Percentiles rank a stretch among this genome's conserved stretches.
Conservation (phyloP, 257 asterid species). For the Ophiorrhiza pumila region DNA sequence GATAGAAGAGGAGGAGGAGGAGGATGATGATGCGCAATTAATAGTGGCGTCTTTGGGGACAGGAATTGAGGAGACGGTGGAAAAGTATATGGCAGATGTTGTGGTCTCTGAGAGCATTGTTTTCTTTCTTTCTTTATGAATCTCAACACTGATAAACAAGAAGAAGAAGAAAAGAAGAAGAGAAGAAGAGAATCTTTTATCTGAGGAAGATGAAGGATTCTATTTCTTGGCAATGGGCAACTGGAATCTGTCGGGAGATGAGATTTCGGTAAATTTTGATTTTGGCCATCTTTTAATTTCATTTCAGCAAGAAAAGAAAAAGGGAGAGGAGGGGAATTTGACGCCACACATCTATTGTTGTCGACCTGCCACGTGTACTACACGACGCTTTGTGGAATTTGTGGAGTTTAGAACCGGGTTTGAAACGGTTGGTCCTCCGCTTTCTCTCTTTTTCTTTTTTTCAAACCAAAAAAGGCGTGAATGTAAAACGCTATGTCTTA, state of each 20-base stretch:
- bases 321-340: conserved; percentile 16
- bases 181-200: conserved; percentile 27
- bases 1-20: conserved; percentile 25
- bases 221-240: conserved; percentile 2
- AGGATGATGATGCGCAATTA: conserved; percentile 25
- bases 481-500: too few relatives aligned
- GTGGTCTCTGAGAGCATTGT: conserved; percentile 48
- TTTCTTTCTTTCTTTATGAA: background rate
- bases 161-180: background rate
- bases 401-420: conserved; percentile 28
- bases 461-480: too few relatives aligned
- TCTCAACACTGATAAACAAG: too few relatives aligned
- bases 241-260: conserved; percentile 9
- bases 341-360: conserved; percentile 39
- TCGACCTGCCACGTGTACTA: conserved; percentile 30
- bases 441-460: background rate
- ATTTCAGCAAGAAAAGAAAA: background rate
- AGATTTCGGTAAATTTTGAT: too few relatives aligned
- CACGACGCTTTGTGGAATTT: conserved; percentile 21
- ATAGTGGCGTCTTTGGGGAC: conserved; percentile 37
- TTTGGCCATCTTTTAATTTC: too few relatives aligned
- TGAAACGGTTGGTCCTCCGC: conserved; percentile 31
- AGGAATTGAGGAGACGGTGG: conserved; percentile 42
- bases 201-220: conserved; percentile 11
- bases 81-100: conserved; percentile 48